Evolutionary conservation across 805 yeast species (phyloP).

Genomic region (Kurtzmaniella cleridarum): DNA sequence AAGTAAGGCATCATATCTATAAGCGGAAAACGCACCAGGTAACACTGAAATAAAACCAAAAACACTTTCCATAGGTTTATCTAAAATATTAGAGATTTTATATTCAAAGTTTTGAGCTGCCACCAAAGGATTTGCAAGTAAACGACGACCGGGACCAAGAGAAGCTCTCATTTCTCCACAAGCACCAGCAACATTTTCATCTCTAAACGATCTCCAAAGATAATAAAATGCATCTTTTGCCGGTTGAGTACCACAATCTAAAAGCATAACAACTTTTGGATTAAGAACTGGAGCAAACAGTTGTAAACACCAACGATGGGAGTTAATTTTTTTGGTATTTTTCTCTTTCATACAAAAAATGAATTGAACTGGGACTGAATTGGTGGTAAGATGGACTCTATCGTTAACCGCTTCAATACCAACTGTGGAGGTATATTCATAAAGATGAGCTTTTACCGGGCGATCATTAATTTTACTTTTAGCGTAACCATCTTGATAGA

Average conservation of each 20-base stretch:
- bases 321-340: conserved; percentile 85
- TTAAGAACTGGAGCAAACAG: conserved; percentile 79
- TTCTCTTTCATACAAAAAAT: conserved; percentile 86
- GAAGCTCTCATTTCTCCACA: conserved; percentile 95
- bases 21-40: conserved; percentile 97
- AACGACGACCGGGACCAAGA: conserved; percentile 50
- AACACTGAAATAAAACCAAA: conserved; percentile 93
- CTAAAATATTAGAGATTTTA: conserved; percentile 89
- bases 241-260: conserved; percentile 96
- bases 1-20: conserved; percentile 73
- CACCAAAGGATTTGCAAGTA: conserved; percentile 75
- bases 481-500: conserved; percentile 94
- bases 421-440: conserved; percentile 89
- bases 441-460: conserved; percentile 79
- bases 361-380: conserved; percentile 76
- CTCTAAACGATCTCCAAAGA: conserved; percentile 81
- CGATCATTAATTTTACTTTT: conserved; percentile 82
- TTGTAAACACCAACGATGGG: conserved; percentile 96
- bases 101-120: conserved; percentile 98
- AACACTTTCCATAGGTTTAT: conserved; percentile 91
- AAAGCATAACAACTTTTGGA: conserved; percentile 76
- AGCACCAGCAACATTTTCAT: conserved; percentile 88
- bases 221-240: conserved; percentile 78
- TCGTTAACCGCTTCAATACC: conserved; percentile 70
- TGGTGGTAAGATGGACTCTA: conserved; percentile 62